Evolutionary conservation across 306 rosid genomes (phyloP).

Genomic region (Gillenia trifoliata): DNA sequence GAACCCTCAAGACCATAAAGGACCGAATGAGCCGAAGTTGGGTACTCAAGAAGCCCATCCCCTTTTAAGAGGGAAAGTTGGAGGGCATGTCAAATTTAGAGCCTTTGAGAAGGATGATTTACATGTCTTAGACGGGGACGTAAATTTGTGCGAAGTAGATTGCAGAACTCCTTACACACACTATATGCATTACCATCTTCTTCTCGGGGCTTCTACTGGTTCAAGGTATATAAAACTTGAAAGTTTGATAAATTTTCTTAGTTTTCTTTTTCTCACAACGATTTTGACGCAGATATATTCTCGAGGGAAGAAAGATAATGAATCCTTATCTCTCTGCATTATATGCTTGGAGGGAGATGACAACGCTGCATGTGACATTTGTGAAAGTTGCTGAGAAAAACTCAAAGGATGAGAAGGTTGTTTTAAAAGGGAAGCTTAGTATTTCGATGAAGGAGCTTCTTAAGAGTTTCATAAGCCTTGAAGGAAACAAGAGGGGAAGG

Average conservation of each 20-base stretch:
- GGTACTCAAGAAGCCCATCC: slow-evolving; percentile 16
- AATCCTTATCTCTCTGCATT: slow-evolving; percentile 25
- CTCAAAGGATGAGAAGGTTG: slow-evolving; percentile 10
- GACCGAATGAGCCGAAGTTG: slow-evolving; percentile 2
- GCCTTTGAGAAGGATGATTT: slow-evolving; percentile 28
- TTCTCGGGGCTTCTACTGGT: slow-evolving; percentile 32
- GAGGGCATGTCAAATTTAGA: slow-evolving; percentile 27
- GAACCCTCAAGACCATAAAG: slow-evolving; percentile 13
- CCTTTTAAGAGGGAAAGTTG: slow-evolving; percentile 27
- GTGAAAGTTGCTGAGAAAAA: slow-evolving; percentile 17
- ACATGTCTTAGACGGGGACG: slow-evolving; percentile 21
- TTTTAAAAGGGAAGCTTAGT: slow-evolving; percentile 22
- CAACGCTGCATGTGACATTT: slow-evolving; percentile 24
- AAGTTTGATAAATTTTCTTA: not conserved
- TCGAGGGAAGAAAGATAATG: slow-evolving; percentile 31
- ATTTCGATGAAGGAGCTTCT: slow-evolving; percentile 25
- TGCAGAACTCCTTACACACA: slow-evolving; percentile 34
- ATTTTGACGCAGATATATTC: slow-evolving; percentile 28
- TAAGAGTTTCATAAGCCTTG: slow-evolving; percentile 25
- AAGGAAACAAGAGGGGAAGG: slow-evolving; percentile 23
- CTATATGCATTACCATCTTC: slow-evolving; percentile 30
- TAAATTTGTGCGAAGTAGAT: slow-evolving; percentile 26
- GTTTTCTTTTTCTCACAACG: slow-evolving; percentile 1
- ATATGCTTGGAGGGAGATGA: slow-evolving; percentile 31
- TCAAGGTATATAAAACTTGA: slow-evolving; percentile 23